Evolutionary conservation across 805 yeast genomes (phyloP).

Genomic region (Candida glaebosa): DNA sequence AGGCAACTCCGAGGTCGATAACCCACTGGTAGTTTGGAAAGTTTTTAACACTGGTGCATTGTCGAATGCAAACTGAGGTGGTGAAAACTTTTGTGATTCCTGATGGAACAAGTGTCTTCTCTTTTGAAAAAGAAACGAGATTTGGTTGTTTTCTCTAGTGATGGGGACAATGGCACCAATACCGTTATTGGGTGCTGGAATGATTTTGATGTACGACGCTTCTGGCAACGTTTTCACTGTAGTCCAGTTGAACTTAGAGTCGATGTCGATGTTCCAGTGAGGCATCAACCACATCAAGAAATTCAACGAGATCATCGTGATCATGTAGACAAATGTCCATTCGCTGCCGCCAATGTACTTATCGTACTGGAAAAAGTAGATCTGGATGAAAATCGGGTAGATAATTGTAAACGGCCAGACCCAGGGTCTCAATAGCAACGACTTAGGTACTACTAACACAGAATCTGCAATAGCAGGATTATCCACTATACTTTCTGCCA

Average conservation of each 20-base stretch:
- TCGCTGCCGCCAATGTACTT: constrained; percentile 81
- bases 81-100: constrained; percentile 55
- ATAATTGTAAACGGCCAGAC: constrained; percentile 77
- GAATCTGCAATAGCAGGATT: constrained; percentile 72
- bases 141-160: constrained; percentile 51
- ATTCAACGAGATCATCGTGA: constrained; percentile 70
- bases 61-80: constrained; percentile 77
- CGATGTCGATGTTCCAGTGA: constrained; percentile 81
- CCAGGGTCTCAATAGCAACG: constrained; percentile 63
- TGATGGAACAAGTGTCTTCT: constrained; percentile 76
- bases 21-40: constrained; percentile 57
- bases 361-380: constrained; percentile 71
- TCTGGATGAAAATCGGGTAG: constrained; percentile 69
- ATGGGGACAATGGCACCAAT: constrained; percentile 74
- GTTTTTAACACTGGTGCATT: constrained; percentile 52
- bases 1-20: constrained; percentile 47
- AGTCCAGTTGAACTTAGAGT: constrained; percentile 65
- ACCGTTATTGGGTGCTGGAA: constrained; percentile 85
- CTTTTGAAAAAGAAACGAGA: constrained; percentile 83
- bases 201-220: constrained; percentile 71
- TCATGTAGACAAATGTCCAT: constrained; percentile 91
- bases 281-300: constrained; percentile 82
- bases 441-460: constrained; percentile 68
- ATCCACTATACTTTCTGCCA: constrained; percentile 49
- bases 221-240: constrained; percentile 49